Evolutionary conservation across 2,329 filamentous ascomycete species (phyloP).

Genomic region (Apiospora kogelbergensis): DNA sequence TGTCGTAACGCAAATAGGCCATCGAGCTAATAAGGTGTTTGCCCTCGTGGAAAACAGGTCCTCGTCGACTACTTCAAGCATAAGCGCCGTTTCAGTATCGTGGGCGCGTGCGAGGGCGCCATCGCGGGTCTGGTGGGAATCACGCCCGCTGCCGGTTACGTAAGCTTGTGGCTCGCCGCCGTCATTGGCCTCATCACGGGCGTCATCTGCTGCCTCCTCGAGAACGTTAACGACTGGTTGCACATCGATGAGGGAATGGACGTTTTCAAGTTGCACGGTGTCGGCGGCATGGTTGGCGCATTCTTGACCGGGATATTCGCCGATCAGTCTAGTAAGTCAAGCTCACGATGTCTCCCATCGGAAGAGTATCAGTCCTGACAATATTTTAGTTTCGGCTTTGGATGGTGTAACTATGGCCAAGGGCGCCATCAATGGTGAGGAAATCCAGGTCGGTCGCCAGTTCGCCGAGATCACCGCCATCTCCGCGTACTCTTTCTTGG

Average conservation of each 20-base stretch:
- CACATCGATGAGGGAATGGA: slow-evolving; percentile 57
- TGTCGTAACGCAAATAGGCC: too few relatives aligned
- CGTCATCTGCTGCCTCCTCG: slow-evolving; percentile 32
- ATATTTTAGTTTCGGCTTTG: slow-evolving; percentile 42
- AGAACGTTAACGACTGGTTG: slow-evolving; percentile 14
- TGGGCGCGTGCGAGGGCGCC: slow-evolving; percentile 53
- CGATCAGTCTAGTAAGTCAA: slow-evolving; percentile 28
- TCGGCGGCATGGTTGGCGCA: slow-evolving; percentile 58
- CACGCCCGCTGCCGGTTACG: slow-evolving; percentile 56
- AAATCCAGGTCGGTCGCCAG: slow-evolving; percentile 56
- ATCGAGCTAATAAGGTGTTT: too few relatives aligned
- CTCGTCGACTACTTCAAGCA: slow-evolving; percentile 50
- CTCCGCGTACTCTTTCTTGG: slow-evolving; percentile 53
- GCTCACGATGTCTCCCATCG: too few relatives aligned
- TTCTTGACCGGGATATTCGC: slow-evolving; percentile 60
- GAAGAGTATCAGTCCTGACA: too few relatives aligned
- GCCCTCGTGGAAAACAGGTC: neutral
- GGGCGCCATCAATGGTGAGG: slow-evolving; percentile 52
- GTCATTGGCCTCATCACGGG: slow-evolving; percentile 54
- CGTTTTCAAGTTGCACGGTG: slow-evolving; percentile 59
- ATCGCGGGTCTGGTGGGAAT: slow-evolving; percentile 59
- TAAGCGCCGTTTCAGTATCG: slow-evolving; percentile 47
- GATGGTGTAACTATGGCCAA: slow-evolving; percentile 50
- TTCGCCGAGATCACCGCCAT: slow-evolving; percentile 57
- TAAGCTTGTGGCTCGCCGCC: slow-evolving; percentile 50